These are phyloP conservation scores for Pyrenophora graminea DNA, from an alignment of 2,329 filamentous ascomycete genomes.

Conservation along the genomic window DNA sequence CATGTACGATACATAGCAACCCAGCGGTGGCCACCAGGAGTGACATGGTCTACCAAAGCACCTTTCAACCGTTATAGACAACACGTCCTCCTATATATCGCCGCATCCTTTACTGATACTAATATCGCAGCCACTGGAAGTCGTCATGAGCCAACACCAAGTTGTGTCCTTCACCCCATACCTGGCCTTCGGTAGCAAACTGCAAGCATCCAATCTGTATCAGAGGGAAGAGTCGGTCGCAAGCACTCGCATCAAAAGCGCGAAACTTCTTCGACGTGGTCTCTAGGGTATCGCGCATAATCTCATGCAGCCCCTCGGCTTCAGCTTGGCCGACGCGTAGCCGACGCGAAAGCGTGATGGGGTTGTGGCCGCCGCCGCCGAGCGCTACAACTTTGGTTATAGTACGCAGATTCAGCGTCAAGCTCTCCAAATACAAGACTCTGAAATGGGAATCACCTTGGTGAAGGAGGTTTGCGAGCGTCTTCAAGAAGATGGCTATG, in stretches of 20 bases:
- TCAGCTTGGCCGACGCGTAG: constrained; percentile 27
- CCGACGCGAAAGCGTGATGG: constrained; percentile 20
- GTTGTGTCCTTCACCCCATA: constrained; percentile 39
- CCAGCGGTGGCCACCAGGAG: no score
- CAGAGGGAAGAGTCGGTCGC: constrained; percentile 29
- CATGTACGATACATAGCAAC: no score
- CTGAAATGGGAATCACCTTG: constrained; percentile 25
- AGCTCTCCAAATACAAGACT: constrained; percentile 31
- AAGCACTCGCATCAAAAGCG: constrained; percentile 30
- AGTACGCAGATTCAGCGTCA: constrained; percentile 36
- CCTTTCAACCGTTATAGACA: no score
- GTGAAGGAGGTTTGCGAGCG: constrained; percentile 30
- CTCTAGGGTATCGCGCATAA: constrained; percentile 34
- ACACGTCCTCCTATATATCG: neutral
- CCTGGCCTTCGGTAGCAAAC: constrained; percentile 32
- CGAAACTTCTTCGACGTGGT: constrained; percentile 32
- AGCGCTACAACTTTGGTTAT: constrained; percentile 28
- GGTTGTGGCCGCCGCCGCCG: constrained; percentile 15
- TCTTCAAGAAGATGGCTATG: constrained; percentile 37
- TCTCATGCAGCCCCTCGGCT: constrained; percentile 24
- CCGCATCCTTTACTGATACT: constrained; percentile 1
- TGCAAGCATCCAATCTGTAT: constrained; percentile 35
- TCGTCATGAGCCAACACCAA: constrained; percentile 36
- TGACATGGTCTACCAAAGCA: no score
- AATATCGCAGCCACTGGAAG: constrained; percentile 38